These are phyloP conservation scores for Lagenaria siceraria DNA, from an alignment of 306 rosid genomes.

Conservation along the genomic window DNA sequence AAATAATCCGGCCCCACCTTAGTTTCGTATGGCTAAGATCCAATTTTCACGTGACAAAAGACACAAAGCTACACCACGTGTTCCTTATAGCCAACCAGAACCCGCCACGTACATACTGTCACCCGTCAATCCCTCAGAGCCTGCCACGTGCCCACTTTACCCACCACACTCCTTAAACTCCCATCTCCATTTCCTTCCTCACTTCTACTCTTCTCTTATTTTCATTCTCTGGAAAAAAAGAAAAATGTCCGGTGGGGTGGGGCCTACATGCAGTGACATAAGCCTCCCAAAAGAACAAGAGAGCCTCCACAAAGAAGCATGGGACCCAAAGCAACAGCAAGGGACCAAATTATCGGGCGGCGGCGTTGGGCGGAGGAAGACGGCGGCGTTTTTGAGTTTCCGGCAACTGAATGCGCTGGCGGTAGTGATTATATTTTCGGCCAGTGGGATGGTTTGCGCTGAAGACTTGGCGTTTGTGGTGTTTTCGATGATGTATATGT, in stretches of 20 bases:
- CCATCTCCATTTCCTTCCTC: not conserved
- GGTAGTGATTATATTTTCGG: slow-evolving; percentile 42
- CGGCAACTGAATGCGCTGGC: slow-evolving; percentile 56
- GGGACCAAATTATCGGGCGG: too few species aligned
- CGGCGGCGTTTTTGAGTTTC: slow-evolving; percentile 16
- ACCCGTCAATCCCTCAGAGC: not conserved
- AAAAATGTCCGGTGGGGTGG: slow-evolving; percentile 80
- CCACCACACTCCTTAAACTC: not conserved
- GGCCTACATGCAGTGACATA: slow-evolving; percentile 46
- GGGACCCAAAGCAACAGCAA: slow-evolving; percentile 4
- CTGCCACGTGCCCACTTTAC: not conserved
- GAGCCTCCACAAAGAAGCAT: slow-evolving; percentile 26
- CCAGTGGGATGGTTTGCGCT: slow-evolving; percentile 65
- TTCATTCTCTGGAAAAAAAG: not conserved
- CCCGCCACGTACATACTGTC: not conserved
- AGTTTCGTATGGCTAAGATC: not conserved
- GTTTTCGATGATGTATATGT: slow-evolving; percentile 45
- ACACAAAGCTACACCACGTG: not conserved
- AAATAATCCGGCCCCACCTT: not conserved
- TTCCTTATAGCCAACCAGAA: not conserved
- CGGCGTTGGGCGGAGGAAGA: not conserved
- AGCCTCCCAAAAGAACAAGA: slow-evolving; percentile 47
- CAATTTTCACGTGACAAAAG: not conserved
- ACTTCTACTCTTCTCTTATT: not conserved
- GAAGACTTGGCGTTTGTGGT: slow-evolving; percentile 52